Evolutionary conservation across 208 protist genomes (phyloP).

Genomic region (Trypanosoma grayi): DNA sequence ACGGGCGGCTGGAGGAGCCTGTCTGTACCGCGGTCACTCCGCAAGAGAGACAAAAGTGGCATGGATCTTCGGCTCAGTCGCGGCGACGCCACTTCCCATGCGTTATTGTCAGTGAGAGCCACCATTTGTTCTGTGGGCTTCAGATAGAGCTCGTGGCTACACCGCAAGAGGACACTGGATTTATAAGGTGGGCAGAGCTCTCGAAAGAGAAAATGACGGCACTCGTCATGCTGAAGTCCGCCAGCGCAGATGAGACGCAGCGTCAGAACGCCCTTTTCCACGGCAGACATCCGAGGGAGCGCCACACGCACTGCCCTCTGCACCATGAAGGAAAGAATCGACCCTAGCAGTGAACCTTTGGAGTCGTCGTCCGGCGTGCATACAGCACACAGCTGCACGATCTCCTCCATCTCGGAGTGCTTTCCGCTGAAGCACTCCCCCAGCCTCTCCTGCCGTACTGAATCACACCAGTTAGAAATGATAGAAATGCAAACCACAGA

Average conservation of each 20-base stretch:
- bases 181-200: constrained; percentile 16
- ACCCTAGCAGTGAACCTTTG: neutral
- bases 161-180: neutral
- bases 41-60: constrained; percentile 3
- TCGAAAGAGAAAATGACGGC: constrained; percentile 16
- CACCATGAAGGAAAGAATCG: constrained; percentile 19
- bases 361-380: neutral
- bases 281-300: constrained; percentile 9
- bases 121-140: constrained; percentile 2
- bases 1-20: constrained; percentile 5
- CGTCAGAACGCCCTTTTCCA: constrained; percentile 15
- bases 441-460: too few species aligned
- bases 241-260: constrained; percentile 19
- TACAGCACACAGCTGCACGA: constrained; percentile 15
- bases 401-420: constrained; percentile 8
- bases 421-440: neutral
- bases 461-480: constrained; percentile 5
- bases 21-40: neutral
- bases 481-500: constrained; percentile 13
- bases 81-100: neutral
- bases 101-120: neutral
- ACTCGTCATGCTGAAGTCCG: constrained; percentile 13
- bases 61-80: neutral
- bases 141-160: constrained; percentile 16
- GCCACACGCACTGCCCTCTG: constrained; percentile 4